Evolutionary conservation across 2,329 filamentous ascomycete species (phyloP), one percentile per base, ranked within the genome.

Genomic region (Spiromastix sp.): DNA sequence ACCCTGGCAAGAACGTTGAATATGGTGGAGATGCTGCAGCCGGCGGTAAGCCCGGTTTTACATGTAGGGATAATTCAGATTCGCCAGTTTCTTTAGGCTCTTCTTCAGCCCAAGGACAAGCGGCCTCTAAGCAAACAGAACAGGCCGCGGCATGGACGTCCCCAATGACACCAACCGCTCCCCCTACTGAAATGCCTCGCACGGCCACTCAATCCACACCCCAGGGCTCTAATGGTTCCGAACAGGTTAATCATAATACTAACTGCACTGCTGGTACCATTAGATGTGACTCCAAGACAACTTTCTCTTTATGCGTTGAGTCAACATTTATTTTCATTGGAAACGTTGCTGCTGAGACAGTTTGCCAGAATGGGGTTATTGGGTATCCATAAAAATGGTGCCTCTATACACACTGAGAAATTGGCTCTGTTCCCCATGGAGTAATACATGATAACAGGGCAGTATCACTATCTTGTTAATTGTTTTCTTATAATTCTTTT

Each of bases 1-100:
- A 41, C 16, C 33, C 34, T 4, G 42, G 42, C 5, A 18, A 35
- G 4, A 35, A 38, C 11, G 38, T 44, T 4, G 42, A 44, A 26
- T 35, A 39, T 16, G 42, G 30, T 4, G 17, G 30, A 9, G n/a
- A n/a, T n/a, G 38, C 30, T 17, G 21, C 17, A 13, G 26, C 37
- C 11, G 37, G 29, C 11, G 10, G 11, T 3, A 18, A 18, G 7
- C 28, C 27, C 10, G 29, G 29, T 6, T 18, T 11, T n/a, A 32
- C 27, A 20, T 19, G 20, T 29, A 11, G 12, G 4, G 21, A 29
- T 9, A 28, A 27, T 25, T n/a, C n/a, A n/a, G n/a, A n/a, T n/a
- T n/a, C n/a, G n/a, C n/a, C n/a, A n/a, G n/a, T n/a, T n/a, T n/a
- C n/a, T n/a, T n/a, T n/a, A n/a, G 11, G 6, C 22, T 13, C 9